A percentile compares a stretch with the other conserved stretches of the same genome.
Conservation (phyloP, 2,329 filamentous ascomycete species). For the Camillea tinctor region DNA sequence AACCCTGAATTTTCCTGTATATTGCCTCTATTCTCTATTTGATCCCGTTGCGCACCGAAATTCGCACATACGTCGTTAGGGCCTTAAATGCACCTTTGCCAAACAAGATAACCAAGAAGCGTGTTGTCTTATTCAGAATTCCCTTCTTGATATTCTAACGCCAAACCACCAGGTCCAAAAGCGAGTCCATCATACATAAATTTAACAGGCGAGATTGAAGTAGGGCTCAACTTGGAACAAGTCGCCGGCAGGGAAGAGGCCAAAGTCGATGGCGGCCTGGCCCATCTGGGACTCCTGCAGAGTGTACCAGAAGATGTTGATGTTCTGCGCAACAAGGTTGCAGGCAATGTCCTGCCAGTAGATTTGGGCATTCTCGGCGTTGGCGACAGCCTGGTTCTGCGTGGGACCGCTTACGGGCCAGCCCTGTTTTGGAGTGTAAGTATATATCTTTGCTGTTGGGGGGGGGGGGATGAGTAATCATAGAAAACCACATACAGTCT, state of each 20-base stretch:
- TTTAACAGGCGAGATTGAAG: constrained; percentile 34
- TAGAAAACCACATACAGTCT: constrained; percentile 36
- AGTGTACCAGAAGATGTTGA: constrained; percentile 38
- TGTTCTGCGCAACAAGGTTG: constrained; percentile 23
- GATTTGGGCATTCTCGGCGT: constrained; percentile 43
- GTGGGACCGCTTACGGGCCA: constrained; percentile 53
- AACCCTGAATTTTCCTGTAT: too few species aligned
- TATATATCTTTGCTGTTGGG: not conserved
- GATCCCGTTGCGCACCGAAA: too few species aligned
- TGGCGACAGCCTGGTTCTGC: constrained; percentile 44
- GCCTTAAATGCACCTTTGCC: too few species aligned
- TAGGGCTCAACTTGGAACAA: constrained; percentile 25
- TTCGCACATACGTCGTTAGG: too few species aligned
- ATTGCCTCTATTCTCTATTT: too few species aligned
- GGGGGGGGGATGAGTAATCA: too few species aligned
- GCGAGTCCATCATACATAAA: not conserved
- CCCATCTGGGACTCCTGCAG: constrained; percentile 38
- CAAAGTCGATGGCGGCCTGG: constrained; percentile 34
- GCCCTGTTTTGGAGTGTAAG: constrained; percentile 30
- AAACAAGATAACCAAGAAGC: not conserved
- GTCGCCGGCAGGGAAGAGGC: constrained; percentile 36
- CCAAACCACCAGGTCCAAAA: not conserved
- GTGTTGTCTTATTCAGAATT: not conserved
- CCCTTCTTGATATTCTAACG: not conserved
- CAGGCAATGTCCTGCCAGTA: constrained; percentile 36